phyloP scores from a whole-genome alignment of 2,329 filamentous ascomycete genomes.

The Harringtonia lauricola region DNA sequence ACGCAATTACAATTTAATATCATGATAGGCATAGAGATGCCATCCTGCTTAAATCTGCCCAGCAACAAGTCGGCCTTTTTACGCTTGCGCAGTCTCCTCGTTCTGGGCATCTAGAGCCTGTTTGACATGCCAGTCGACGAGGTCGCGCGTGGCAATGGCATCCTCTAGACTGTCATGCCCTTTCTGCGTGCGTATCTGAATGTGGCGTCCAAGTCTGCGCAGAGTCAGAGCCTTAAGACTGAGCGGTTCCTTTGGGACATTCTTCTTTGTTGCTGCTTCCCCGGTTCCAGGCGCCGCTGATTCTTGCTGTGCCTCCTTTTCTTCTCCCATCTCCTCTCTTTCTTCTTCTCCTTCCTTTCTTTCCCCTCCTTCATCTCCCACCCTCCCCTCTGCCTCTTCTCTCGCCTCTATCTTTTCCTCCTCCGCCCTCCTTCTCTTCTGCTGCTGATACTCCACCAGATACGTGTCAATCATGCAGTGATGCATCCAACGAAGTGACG shows the following conservation, averaged over 20 bases:
- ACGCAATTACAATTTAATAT: too few relatives aligned
- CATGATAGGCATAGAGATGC: too few relatives aligned
- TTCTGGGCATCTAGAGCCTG: conserved; percentile 12
- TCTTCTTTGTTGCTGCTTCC: too few relatives aligned
- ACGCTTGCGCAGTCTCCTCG: too few relatives aligned
- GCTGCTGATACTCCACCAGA: not conserved
- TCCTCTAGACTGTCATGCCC: conserved; percentile 1
- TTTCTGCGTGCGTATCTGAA: not conserved
- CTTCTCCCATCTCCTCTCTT: not conserved
- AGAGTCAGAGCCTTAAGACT: not conserved
- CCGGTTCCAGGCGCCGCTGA: too few relatives aligned
- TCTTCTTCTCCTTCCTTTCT: not conserved
- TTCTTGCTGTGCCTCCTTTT: not conserved
- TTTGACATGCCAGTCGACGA: not conserved
- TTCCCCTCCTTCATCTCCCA: not conserved
- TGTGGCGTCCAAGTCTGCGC: not conserved
- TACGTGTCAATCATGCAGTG: not conserved
- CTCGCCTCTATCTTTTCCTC: too few relatives aligned
- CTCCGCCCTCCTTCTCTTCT: not conserved
- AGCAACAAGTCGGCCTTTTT: too few relatives aligned
- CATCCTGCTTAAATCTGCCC: too few relatives aligned
- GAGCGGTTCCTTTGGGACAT: not conserved
- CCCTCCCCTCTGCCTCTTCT: not conserved
- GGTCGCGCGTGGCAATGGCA: not conserved
- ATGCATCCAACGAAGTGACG: not conserved